Evolutionary conservation across 495 filamentous ascomycete species (phyloP).

Genomic region (Parathielavia appendiculata): DNA sequence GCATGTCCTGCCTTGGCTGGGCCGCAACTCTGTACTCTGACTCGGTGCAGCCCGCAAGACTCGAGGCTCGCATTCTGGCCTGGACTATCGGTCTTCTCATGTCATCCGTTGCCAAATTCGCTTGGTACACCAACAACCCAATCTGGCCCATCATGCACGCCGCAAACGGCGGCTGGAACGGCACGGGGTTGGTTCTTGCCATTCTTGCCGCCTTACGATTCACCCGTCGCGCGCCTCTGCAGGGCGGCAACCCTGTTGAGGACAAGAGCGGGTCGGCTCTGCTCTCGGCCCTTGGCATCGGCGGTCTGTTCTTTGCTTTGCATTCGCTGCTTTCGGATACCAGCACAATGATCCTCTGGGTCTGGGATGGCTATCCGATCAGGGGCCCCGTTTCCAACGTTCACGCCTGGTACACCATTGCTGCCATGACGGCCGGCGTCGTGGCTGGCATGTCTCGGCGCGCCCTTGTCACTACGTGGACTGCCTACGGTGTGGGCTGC

Average conservation of each 20-base stretch:
- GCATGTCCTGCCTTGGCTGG: conserved; percentile 75
- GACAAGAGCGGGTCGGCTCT: conserved; percentile 59
- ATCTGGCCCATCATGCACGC: conserved; percentile 92
- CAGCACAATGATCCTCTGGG: conserved; percentile 98
- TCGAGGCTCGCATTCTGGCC: conserved; percentile 76
- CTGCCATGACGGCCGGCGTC: conserved; percentile 82
- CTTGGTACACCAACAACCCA: conserved; percentile 93
- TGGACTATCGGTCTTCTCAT: conserved; percentile 78
- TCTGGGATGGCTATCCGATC: conserved; percentile 96
- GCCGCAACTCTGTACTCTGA: conserved; percentile 74
- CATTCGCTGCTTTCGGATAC: conserved; percentile 94
- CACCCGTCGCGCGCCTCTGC: conserved; percentile 53
- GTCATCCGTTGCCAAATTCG: conserved; percentile 87
- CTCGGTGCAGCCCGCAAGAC: conserved; percentile 61
- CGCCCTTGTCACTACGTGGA: conserved; percentile 69
- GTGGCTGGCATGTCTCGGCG: conserved; percentile 69
- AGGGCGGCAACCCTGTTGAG: conserved; percentile 39
- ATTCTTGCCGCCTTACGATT: conserved; percentile 68
- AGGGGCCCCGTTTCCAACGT: conserved; percentile 83
- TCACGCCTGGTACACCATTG: conserved; percentile 79
- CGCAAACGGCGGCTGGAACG: conserved; percentile 90
- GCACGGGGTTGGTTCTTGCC: conserved; percentile 69
- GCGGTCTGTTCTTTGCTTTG: conserved; percentile 81
- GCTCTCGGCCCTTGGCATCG: conserved; percentile 71
- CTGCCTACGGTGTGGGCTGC: conserved; percentile 69